Percentiles rank a stretch among this genome's conserved stretches.
Evolutionary conservation across 192 early-diverging fungal genomes (phyloP).

Genomic region (Chytriomyces sp.): DNA sequence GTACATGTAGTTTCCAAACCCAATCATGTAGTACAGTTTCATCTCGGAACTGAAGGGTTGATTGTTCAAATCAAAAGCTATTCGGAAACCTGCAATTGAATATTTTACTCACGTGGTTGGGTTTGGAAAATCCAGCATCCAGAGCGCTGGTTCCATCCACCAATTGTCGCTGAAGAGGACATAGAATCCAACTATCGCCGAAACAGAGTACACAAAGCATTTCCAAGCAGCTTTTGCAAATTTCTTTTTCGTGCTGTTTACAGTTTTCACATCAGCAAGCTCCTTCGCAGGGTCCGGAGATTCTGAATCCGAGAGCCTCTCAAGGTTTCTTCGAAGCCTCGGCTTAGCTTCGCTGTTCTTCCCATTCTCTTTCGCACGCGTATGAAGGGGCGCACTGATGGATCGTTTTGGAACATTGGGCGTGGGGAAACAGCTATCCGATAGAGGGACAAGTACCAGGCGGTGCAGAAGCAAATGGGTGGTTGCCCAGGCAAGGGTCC

Average conservation of each 20-base stretch:
- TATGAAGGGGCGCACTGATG: no score
- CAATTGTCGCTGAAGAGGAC: conserved; percentile 31
- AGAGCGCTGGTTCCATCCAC: conserved; percentile 27
- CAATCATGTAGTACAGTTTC: conserved; percentile 51
- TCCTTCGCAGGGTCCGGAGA: neutral
- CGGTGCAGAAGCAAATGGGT: conserved; percentile 25
- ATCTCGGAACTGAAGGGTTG: conserved; percentile 18
- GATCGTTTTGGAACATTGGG: neutral
- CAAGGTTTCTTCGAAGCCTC: neutral
- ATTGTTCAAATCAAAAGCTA: no score
- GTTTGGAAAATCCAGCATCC: conserved; percentile 31
- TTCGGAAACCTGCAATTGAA: no score
- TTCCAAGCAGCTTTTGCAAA: conserved; percentile 29
- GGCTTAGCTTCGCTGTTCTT: neutral
- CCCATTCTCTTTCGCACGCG: neutral
- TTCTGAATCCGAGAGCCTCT: neutral
- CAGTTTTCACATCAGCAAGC: conserved; percentile 13
- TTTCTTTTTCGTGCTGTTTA: conserved; percentile 10
- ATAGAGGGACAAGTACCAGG: conserved; percentile 14
- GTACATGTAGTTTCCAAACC: conserved; percentile 48
- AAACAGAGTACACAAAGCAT: conserved; percentile 28
- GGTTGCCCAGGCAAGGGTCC: conserved; percentile 37
- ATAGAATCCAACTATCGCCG: conserved; percentile 21
- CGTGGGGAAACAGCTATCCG: neutral
- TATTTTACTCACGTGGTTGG: conserved; percentile 18